Evolutionary conservation across 257 asterid genomes (phyloP), one percentile per base, ranked within the genome.

Genomic region (Solanum okadae): DNA sequence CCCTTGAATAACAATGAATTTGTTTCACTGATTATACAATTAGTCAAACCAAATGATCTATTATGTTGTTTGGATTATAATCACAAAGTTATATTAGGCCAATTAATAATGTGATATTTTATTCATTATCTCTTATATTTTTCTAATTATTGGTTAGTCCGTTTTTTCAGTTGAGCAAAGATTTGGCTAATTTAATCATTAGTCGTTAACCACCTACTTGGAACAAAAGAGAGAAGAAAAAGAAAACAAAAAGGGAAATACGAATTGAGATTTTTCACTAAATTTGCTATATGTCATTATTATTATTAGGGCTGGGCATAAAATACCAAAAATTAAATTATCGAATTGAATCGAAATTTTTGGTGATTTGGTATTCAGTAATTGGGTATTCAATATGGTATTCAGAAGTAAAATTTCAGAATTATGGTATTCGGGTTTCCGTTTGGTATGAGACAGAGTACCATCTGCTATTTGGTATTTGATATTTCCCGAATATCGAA

Each of bases 291-390:
- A 59, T 18, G 67, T 22, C 67, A 16, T 18, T 52, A 46, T 46
- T 46, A 46, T 46, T 46, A 46, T 46, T 46, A 46, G 3, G 20
- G 20, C 0, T 46, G 20, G 20, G 59, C 59, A 46, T 14, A 46
- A 46, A 46, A 1, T 46, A 46, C 0, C 7, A 3, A 46, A 46
- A 46, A 46, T 46, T 0, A 0, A 46, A 46, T 46, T 14, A 46
- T 46, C 1, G 59, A 0, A 46, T 14, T 3, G 8, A 46, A 46
- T 14, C 0, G 0, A 46, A 46, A 46, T 14, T 14, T 46, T 46
- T 46, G 20, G 59, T 46, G 59, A 46, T 46, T 46, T 46, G 59
- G 8, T 46, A 46, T 46, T 46, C 8, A 46, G 0, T 46, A 5
- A 46, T 46, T 46, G 59, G 0, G 59, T 46, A 46, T 46, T 46